Conservation (phyloP, 345 rosid species). For the Syzygium jambos region DNA sequence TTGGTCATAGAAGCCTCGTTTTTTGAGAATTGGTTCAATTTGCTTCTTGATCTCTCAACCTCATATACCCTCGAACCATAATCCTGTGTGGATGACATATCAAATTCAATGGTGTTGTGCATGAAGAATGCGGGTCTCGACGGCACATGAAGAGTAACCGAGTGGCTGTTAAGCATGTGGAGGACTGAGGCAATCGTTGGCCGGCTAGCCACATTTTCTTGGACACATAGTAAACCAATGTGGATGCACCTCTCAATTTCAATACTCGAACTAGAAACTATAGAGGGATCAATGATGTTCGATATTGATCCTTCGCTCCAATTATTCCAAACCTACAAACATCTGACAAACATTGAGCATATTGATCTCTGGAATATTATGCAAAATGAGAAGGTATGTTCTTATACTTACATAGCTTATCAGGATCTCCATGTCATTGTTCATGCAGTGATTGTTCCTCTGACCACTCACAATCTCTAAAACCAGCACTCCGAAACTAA, state of each 20-base stretch:
- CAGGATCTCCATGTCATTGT: slow-evolving; percentile 16
- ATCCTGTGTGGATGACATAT: neutral
- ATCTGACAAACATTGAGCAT: neutral
- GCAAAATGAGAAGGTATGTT: neutral
- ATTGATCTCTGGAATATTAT: neutral
- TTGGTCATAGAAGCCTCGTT: neutral
- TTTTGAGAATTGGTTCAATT: neutral
- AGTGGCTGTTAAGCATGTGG: slow-evolving; percentile 40
- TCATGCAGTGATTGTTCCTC: slow-evolving; percentile 13
- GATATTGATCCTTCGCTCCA: slow-evolving; percentile 31
- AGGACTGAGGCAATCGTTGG: slow-evolving; percentile 39
- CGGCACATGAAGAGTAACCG: slow-evolving; percentile 34
- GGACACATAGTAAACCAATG: slow-evolving; percentile 50
- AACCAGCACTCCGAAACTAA: slow-evolving; percentile 39
- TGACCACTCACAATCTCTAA: slow-evolving; percentile 40
- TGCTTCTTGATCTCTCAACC: neutral
- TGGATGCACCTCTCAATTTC: slow-evolving; percentile 49
- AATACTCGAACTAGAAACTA: slow-evolving; percentile 11
- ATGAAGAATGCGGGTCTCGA: slow-evolving; percentile 26
- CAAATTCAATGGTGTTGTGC: neutral
- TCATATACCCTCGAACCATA: neutral
- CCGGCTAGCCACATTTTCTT: slow-evolving; percentile 26
- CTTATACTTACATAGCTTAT: slow-evolving; percentile 21
- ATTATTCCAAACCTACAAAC: slow-evolving; percentile 42
- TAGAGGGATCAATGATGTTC: slow-evolving; percentile 27